Conservation (phyloP, 352 stramenopile genomes). For the Blastocystis sp. region DNA sequence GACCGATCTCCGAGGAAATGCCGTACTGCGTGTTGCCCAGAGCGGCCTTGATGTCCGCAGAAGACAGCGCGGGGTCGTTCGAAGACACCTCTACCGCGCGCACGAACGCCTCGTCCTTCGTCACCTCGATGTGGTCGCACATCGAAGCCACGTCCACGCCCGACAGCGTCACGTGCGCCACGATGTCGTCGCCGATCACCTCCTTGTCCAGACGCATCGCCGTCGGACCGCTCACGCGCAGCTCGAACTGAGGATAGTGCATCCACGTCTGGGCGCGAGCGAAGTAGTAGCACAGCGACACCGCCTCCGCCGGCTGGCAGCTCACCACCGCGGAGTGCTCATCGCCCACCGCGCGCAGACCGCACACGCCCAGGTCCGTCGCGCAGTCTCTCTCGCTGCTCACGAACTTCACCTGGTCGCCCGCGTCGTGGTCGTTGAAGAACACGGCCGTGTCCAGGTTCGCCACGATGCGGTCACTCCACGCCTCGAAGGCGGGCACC, state of each 20-base stretch:
- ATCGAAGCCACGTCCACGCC: conserved; percentile 23
- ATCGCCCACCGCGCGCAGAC: neutral
- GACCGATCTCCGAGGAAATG: conserved; percentile 48
- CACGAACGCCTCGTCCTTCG: conserved; percentile 31
- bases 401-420: conserved; percentile 59
- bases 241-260: neutral
- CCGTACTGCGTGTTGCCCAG: conserved; percentile 62
- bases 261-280: conserved; percentile 20
- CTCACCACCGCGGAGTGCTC: neutral
- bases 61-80: conserved; percentile 5
- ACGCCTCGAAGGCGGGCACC: conserved; percentile 1
- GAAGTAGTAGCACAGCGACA: conserved; percentile 70
- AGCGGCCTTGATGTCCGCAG: neutral
- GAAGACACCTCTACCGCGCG: neutral
- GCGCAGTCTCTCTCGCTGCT: neutral
- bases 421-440: conserved; percentile 57
- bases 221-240: conserved; percentile 21
- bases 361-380: conserved; percentile 37
- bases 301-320: neutral
- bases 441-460: neutral
- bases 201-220: neutral
- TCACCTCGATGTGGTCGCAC: neutral
- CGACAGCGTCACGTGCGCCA: conserved; percentile 9
- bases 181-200: conserved; percentile 38
- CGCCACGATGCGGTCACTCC: conserved; percentile 21